Evolutionary conservation across 306 rosid genomes (phyloP).

Genomic region (Cucurbita pepo): DNA sequence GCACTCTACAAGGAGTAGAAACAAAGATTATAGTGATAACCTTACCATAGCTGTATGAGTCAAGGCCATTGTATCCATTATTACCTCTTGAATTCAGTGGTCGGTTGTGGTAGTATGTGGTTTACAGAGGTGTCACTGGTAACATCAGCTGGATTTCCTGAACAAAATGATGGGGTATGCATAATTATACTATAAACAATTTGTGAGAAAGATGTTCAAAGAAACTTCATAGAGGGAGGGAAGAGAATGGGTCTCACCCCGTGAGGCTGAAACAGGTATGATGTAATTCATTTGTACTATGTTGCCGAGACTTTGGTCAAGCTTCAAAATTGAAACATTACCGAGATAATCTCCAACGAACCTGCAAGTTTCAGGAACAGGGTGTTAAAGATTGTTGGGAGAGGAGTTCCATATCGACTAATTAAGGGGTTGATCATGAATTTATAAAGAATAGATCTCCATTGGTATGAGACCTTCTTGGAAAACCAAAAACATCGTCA

Average conservation of each 20-base stretch:
- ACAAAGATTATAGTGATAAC: background rate
- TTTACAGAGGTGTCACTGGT: slow-evolving; percentile 25
- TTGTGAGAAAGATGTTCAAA: background rate
- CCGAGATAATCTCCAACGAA: slow-evolving; percentile 61
- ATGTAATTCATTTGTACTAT: slow-evolving; percentile 41
- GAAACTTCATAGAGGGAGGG: background rate
- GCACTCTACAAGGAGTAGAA: slow-evolving; percentile 38
- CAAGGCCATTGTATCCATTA: background rate
- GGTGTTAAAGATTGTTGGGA: no score
- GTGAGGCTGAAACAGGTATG: slow-evolving; percentile 53
- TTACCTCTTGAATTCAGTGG: slow-evolving; percentile 73
- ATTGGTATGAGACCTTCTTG: no score
- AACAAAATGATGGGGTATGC: slow-evolving; percentile 6
- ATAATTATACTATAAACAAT: background rate
- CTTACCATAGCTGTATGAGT: background rate
- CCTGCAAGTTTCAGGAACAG: slow-evolving; percentile 26
- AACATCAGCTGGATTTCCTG: slow-evolving; percentile 46
- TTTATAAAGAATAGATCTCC: no score
- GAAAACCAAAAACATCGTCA: no score
- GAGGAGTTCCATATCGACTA: no score
- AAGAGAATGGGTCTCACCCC: slow-evolving; percentile 29
- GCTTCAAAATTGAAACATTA: slow-evolving; percentile 53
- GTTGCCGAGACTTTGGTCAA: slow-evolving; percentile 38
- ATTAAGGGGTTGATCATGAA: no score
- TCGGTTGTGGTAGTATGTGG: slow-evolving; percentile 61